Evolutionary conservation across 805 yeast genomes (phyloP), one percentile per base, ranked within the genome.

Genomic region (Nakazawaea populi): DNA sequence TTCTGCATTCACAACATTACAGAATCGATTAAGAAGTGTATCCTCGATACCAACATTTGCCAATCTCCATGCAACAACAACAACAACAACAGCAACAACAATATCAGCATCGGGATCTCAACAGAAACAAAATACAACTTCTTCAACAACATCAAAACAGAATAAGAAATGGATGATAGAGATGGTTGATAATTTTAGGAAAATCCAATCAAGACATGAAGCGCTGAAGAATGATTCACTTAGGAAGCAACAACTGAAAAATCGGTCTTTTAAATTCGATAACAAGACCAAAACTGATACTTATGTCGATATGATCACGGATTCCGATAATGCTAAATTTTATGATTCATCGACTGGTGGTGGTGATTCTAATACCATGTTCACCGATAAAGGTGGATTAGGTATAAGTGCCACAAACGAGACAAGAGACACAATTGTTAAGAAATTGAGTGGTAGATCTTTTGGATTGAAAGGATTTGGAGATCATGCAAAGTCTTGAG

Each of bases 1-100:
- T 0, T 78, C 88, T 10, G 96, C 98, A 0, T 94, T 89, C 63
- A 82, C 78, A n/a, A 81, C 87, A 0, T 73, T 94, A 56, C 85
- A 85, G 56, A 87, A 85, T 59, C 74, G 99, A 53, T 72, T 94
- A 47, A 79, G 78, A 46, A 73, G 87, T 37, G 77, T 86, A 29
- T 71, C 79, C 5, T 71, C 75, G n/a, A 64, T 71, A 7, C 43
- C 49, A 24, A 4, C 10, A 6, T 18, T 48, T 18, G 31, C 54
- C 24, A 18, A 18, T 18, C 24, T 18, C 3, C 24, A 18, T 18
- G 24, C 24, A 18, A 18, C 24, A 18, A 18, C 24, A 18, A 18
- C 24, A 18, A 18, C 24, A 18, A 18, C 3, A 18, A 18, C 24
- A 18, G 3, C 24, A n/a, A 24, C 24, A 39, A 10, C 52, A 34